phyloP scores from a whole-genome alignment of 2,329 filamentous ascomycete genomes.

The Neocucurbitaria cava region DNA sequence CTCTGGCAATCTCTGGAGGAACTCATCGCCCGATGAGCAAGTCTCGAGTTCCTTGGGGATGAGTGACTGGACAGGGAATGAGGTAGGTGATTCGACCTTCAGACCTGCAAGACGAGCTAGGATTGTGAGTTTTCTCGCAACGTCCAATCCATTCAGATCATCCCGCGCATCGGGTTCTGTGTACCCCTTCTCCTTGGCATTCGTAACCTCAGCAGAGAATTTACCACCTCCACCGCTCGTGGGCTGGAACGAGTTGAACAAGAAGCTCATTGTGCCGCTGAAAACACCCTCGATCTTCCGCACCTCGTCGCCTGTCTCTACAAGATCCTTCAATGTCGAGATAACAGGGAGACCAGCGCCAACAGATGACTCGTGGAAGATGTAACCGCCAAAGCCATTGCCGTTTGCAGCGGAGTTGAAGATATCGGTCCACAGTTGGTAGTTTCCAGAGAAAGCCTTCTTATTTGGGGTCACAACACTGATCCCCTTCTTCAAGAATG shows the following conservation, averaged over 20 bases:
- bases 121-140: constrained; percentile 96
- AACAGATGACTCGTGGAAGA: constrained; percentile 95
- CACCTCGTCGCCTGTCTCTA: constrained; percentile 90
- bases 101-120: constrained; percentile 85
- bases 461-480: constrained; percentile 97
- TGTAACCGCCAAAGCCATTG: constrained; percentile 69
- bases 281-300: constrained; percentile 96
- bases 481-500: constrained; percentile 80
- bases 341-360: constrained; percentile 93
- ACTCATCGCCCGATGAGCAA: constrained; percentile 79
- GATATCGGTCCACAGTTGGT: constrained; percentile 85
- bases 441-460: constrained; percentile 89
- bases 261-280: constrained; percentile 95
- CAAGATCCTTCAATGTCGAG: constrained; percentile 90
- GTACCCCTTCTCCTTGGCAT: constrained; percentile 92
- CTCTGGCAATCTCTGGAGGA: constrained; percentile 77
- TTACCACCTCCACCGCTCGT: constrained; percentile 75
- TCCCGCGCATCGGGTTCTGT: constrained; percentile 88
- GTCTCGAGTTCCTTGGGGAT: constrained; percentile 88
- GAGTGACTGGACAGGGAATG: constrained; percentile 92
- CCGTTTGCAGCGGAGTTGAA: constrained; percentile 75
- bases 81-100: constrained; percentile 79
- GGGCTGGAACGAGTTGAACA: constrained; percentile 97
- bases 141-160: constrained; percentile 85
- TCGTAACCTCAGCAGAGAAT: constrained; percentile 90